A percentile compares a stretch with the other conserved stretches of the same genome.
Conservation (phyloP, 2,329 filamentous ascomycete genomes). For the Fusarium pseudocircinatum region DNA sequence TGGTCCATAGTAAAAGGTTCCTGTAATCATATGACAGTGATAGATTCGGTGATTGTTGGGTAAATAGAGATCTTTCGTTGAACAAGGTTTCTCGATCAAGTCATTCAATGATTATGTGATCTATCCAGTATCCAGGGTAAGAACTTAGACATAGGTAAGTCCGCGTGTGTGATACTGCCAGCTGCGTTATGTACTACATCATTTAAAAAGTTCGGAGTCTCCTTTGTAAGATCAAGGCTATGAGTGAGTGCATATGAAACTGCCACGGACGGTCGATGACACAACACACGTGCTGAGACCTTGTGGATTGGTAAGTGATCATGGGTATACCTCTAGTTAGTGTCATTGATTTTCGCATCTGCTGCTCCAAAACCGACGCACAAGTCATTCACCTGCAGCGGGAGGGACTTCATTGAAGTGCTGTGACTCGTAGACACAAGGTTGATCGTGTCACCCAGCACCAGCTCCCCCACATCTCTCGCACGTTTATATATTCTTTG, state of each 20-base stretch:
- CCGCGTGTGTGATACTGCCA: no score
- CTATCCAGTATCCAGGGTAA: not conserved
- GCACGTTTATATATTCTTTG: not conserved
- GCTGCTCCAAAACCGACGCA: not conserved
- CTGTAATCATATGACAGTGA: not conserved
- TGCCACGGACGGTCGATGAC: not conserved
- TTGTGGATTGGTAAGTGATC: constrained; percentile 19
- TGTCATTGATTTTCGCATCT: not conserved
- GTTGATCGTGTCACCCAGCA: constrained; percentile 20
- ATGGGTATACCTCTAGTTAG: not conserved
- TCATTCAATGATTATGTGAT: not conserved
- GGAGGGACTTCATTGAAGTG: not conserved
- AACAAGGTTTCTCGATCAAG: not conserved
- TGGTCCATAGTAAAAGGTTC: not conserved
- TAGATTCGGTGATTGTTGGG: not conserved
- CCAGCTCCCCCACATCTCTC: not conserved
- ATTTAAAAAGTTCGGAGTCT: not conserved
- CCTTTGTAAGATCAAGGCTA: not conserved
- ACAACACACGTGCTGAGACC: constrained; percentile 20
- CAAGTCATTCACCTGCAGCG: not conserved
- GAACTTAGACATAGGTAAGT: not conserved
- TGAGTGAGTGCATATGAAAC: not conserved
- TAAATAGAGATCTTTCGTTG: not conserved
- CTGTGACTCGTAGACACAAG: constrained; percentile 13
- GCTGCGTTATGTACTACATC: not conserved